Base-by-base conservation (phyloP, 2,329 filamentous ascomycete genomes). In the Coleophoma cylindrospora region DNA sequence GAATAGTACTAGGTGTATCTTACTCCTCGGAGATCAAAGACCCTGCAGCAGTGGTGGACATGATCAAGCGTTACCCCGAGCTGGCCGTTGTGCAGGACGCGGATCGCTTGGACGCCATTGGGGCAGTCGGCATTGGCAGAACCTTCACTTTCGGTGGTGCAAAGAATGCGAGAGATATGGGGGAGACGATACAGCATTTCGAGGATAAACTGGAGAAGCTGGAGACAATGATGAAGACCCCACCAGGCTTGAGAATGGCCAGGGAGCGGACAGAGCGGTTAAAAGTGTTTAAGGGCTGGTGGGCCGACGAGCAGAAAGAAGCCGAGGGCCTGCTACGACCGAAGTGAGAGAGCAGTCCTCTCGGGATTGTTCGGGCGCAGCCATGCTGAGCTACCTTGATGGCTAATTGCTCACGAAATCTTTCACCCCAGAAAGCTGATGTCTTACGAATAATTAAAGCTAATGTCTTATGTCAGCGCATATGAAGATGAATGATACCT, bases 41-140 rank as follows among this genome's bases (percentile, higher is more conserved):
- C 61, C 84, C 86, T 1, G 70, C 68, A 6, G 68, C 70, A 12
- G 83, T 89, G 9, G 68, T 68, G 22, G 68, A 70, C 2, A 72
- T 91, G 32, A 74, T 95, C 14, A 66, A 67, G 9, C 66, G 70
- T 34, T 75, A 88, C 65, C 89, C 89, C 1, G 89, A 95, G 68
- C 73, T 95, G 33, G 91, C 82, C 0, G 80, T 96, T 46, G 91
- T 97, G 37, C 92, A 96, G 70, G 92, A 97, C 67, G 91, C 92
- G 3, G 92, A 97, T 72, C 78, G 92, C 10, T 74, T 97, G n/a
- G 92, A 97, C 70, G 90, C 92, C 4, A 86, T 97, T 51, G 92
- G 92, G 1, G 90, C 89, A 0, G 80, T 96, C 32, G 92, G 92
- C 0, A 84, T 96, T 50, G 91, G 81, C 2, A 74, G 92, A 40